Percentiles rank a stretch among this genome's conserved stretches.
Evolutionary conservation across 345 rosid genomes (phyloP).

Genomic region (Brassica nigra): DNA sequence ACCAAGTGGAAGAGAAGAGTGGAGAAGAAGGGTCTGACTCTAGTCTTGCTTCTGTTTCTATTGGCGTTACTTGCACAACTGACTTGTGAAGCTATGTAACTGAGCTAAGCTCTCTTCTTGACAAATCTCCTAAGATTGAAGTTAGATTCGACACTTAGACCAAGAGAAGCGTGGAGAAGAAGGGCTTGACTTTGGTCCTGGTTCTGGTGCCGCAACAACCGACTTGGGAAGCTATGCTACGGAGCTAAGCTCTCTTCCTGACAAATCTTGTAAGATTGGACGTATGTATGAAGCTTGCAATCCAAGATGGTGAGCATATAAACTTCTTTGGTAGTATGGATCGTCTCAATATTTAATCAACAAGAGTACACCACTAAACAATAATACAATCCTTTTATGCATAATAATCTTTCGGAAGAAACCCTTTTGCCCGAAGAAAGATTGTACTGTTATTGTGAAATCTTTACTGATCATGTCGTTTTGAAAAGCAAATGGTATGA

Average conservation of each 20-base stretch:
- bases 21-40: conserved; percentile 30
- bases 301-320: not conserved
- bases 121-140: conserved; percentile 49
- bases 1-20: conserved; percentile 40
- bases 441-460: not conserved
- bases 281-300: too few species aligned
- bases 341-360: not conserved
- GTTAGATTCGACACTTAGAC: conserved; percentile 28
- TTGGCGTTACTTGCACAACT: not conserved
- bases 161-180: not conserved
- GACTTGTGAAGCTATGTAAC: conserved; percentile 42
- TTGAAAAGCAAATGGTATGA: not conserved
- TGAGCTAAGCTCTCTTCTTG: conserved; percentile 61
- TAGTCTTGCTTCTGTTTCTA: conserved; percentile 28
- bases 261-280: too few species aligned
- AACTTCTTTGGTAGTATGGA: not conserved
- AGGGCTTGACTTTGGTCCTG: conserved; percentile 20
- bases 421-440: not conserved
- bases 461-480: not conserved
- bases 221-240: conserved; percentile 42
- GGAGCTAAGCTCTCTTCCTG: conserved; percentile 58
- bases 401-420: not conserved
- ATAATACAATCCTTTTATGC: not conserved
- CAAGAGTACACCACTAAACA: not conserved
- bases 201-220: conserved; percentile 2